Conservation (phyloP, 2,329 filamentous ascomycete genomes). For the Grosmannia clavigera region DNA sequence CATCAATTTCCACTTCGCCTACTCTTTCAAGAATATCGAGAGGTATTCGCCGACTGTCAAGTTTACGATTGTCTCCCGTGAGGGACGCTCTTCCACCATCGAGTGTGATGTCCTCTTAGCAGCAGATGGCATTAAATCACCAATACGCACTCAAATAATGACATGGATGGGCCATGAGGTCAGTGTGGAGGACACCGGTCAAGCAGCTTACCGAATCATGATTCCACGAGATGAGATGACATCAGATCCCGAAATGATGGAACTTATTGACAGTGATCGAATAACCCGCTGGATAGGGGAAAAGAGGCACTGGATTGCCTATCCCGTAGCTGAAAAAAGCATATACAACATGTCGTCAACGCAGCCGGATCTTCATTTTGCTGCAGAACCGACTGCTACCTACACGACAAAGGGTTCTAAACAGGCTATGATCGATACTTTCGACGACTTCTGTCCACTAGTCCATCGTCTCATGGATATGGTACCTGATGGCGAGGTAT, state of each 20-base stretch:
- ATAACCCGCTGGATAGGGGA: constrained; percentile 68
- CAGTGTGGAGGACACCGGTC: constrained; percentile 54
- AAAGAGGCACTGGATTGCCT: constrained; percentile 64
- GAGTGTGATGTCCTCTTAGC: constrained; percentile 40
- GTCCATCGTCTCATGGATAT: constrained; percentile 46
- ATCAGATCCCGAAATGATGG: constrained; percentile 52
- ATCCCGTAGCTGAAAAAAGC: constrained; percentile 55
- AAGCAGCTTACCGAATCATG: constrained; percentile 72
- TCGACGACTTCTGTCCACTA: constrained; percentile 45
- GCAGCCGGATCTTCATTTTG: constrained; percentile 49
- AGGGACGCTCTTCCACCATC: constrained; percentile 17
- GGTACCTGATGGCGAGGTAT: constrained; percentile 49
- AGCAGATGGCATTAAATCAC: constrained; percentile 43
- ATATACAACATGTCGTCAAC: constrained; percentile 54
- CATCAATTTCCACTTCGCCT: constrained; percentile 59
- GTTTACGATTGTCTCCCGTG: neutral
- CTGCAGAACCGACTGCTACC: constrained; percentile 41
- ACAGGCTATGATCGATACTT: constrained; percentile 45
- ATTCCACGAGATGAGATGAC: constrained; percentile 54
- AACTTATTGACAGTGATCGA: constrained; percentile 51
- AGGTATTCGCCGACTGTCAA: constrained; percentile 36
- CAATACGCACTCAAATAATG: constrained; percentile 40
- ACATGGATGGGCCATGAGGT: constrained; percentile 35
- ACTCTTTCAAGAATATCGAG: constrained; percentile 39
- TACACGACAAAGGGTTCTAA: constrained; percentile 54